Conservation (phyloP, 768 basidiomycete species). For the Hericium coralloides region DNA sequence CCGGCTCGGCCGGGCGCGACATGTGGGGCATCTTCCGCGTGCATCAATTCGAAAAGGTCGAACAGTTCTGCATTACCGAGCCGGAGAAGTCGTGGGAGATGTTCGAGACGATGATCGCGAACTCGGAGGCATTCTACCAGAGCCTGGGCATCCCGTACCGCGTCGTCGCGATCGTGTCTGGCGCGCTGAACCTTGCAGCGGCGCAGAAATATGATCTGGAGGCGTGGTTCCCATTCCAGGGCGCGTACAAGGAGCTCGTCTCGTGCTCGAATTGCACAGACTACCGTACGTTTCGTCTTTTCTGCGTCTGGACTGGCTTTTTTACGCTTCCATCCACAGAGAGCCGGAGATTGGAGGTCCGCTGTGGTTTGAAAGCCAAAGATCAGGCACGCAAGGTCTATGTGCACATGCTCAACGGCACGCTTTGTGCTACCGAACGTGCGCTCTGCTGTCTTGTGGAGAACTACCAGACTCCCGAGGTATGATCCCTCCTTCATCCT, state of each 20-base stretch:
- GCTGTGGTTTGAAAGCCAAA: conserved; percentile 85
- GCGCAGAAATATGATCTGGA: conserved; percentile 97
- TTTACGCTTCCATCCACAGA: conserved; percentile 39
- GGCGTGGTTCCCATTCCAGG: conserved; percentile 99
- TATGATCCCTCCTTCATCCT: conserved; percentile 29
- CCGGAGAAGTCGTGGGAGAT: conserved; percentile 92
- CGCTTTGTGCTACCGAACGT: conserved; percentile 93
- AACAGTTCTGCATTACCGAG: conserved; percentile 93
- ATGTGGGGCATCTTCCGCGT: conserved; percentile 99
- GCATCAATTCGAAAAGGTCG: conserved; percentile 99
- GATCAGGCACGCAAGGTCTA: conserved; percentile 89
- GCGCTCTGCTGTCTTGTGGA: conserved; percentile 97
- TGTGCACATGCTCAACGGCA: conserved; percentile 99
- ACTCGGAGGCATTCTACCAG: conserved; percentile 93
- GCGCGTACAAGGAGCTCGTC: conserved; percentile 92
- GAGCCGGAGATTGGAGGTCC: conserved; percentile 85
- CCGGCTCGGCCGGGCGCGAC: conserved; percentile 92
- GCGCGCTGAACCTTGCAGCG: conserved; percentile 93
- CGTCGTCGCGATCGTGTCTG: conserved; percentile 90
- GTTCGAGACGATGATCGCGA: conserved; percentile 85
- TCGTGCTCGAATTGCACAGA: conserved; percentile 99
- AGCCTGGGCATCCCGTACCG: conserved; percentile 89
- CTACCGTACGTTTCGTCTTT: conserved; percentile 64
- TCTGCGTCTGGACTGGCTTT: neutral
- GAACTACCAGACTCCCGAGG: conserved; percentile 94